Percentiles rank a stretch among this genome's conserved stretches.
Evolutionary conservation across 345 rosid genomes (phyloP).

Genomic region (Citrus trifoliata): DNA sequence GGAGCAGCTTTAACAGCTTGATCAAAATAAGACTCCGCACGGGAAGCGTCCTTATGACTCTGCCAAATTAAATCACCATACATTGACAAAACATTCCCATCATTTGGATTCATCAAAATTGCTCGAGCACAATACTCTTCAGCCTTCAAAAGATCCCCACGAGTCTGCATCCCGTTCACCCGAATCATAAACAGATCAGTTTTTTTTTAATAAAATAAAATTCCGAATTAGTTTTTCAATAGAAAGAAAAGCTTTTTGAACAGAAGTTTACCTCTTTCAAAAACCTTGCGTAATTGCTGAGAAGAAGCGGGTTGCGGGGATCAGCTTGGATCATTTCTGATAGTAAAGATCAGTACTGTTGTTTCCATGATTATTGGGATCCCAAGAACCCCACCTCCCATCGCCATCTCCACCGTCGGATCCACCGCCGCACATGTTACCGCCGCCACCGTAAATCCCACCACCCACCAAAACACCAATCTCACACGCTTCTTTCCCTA

Average conservation of each 20-base stretch:
- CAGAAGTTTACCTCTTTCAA: constrained; percentile 63
- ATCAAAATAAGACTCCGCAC: constrained; percentile 73
- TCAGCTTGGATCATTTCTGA: constrained; percentile 79
- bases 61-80: constrained; percentile 83
- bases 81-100: constrained; percentile 76
- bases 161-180: constrained; percentile 46
- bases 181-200: not conserved
- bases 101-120: constrained; percentile 54
- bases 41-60: constrained; percentile 55
- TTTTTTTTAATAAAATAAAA: not conserved
- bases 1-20: constrained; percentile 85
- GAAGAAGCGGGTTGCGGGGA: constrained; percentile 76
- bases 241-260: not conserved
- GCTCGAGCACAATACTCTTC: constrained; percentile 90
- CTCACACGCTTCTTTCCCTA: constrained; percentile 30
- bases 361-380: constrained; percentile 25
- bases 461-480: constrained; percentile 29
- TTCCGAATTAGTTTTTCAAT: not conserved
- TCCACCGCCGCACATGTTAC: constrained; percentile 44
- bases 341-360: constrained; percentile 59
- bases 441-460: constrained; percentile 43
- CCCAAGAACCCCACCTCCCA: constrained; percentile 31
- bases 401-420: constrained; percentile 37
- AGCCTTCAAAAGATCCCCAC: constrained; percentile 57
- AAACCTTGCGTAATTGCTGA: constrained; percentile 78